Evolutionary conservation across 2,329 filamentous ascomycete species (phyloP), one percentile per base, ranked within the genome.

Genomic region (Hypocreales sp.): DNA sequence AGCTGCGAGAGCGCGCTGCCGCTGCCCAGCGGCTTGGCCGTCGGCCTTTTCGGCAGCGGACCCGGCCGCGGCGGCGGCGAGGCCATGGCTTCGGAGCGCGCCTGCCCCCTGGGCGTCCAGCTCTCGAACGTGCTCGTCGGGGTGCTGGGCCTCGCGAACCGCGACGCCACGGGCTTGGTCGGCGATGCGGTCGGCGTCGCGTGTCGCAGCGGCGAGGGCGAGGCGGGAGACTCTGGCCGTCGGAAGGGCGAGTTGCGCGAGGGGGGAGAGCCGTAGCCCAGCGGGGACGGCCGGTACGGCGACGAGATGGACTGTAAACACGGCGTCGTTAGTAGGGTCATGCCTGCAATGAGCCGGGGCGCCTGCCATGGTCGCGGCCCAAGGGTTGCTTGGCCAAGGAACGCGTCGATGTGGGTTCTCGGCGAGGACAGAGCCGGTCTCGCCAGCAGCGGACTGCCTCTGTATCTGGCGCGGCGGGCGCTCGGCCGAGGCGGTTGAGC

Each of bases 271-370:
- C 73, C 73, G 53, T 78, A 80, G 33, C 75, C 75, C 34, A 81
- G 55, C 29, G 74, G 74, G 15, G 76, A 80, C 10, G 75, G 74
- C 49, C 79, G 80, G 52, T 77, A 81, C 31, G 67, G 57, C 26
- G 18, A 20, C 18, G 18, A 20, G 18, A 20, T 10, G 18, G 18
- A 20, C 7, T 20, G 18, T 10, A 20, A 20, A 20, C 7, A 20
- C n/a, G n/a, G n/a, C n/a, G n/a, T n/a, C n/a, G n/a, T n/a, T n/a
- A n/a, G n/a, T n/a, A n/a, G n/a, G n/a, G n/a, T n/a, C n/a, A n/a
- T n/a, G n/a, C n/a, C n/a, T n/a, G n/a, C n/a, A n/a, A n/a, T n/a
- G n/a, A n/a, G n/a, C n/a, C n/a, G n/a, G n/a, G n/a, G n/a, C n/a
- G n/a, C n/a, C n/a, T n/a, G n/a, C n/a, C n/a, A n/a, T n/a, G n/a